Evolutionary conservation across 2,329 filamentous ascomycete genomes (phyloP), one percentile per base, ranked within the genome.

Genomic region (Whalleya microplaca): DNA sequence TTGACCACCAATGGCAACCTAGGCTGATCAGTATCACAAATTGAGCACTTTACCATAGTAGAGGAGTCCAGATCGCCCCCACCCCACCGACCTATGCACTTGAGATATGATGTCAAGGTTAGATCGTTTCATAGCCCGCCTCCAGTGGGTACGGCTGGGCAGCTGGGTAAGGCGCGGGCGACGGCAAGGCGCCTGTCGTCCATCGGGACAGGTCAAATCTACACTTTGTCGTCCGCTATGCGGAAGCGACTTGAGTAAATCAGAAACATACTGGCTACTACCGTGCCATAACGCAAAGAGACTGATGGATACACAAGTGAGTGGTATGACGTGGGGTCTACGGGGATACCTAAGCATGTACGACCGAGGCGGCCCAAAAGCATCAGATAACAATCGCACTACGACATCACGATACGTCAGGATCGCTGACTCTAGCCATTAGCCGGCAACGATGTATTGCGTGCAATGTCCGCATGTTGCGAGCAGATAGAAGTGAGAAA

Each of bases 351-450:
- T 37, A 37, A 12, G 32, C 32, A 37, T 37, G 32, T 51, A 49
- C 53, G 53, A 45, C 51, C 49, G 55, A 55, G 23, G 27, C 44
- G 51, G 59, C 47, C 51, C 57, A 60, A 53, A 55, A 56, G 54
- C 59, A 62, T 59, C 59, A 62, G 55, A 60, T 49, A 54, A 60
- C 47, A 54, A 14, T 37, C 5, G 32, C 32, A 37, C 14, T 37
- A 32, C 47, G 12, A 42, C 45, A 46, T 53, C 44, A 51, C 52
- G 46, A 45, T 55, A 60, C 56, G 59, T 62, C 54, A 57, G 52
- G 60, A 62, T 60, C 55, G 47, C 27, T 53, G 9, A 27, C 23
- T 27, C 23, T 9, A 9, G 23, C 23, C 9, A 9, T 27, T 27
- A 27, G 23, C 9, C 23, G 23, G 23, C 23, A 27, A 27, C 23